Conservation (phyloP, 1,284 basidiomycete species). For the Leccinum pallidistipes region DNA sequence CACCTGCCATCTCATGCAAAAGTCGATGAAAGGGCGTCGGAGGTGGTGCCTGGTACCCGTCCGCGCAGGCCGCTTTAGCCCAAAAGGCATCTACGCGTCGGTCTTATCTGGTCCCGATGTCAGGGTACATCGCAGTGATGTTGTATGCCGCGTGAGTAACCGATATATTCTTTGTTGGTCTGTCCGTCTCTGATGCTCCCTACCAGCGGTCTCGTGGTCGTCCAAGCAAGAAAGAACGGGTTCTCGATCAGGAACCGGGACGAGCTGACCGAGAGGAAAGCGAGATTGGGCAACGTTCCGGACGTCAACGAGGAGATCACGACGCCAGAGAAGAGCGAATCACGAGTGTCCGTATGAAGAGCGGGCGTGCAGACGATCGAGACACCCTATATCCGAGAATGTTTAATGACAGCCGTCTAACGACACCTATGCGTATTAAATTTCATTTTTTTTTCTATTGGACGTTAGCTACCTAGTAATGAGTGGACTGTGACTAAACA, state of each 20-base stretch:
- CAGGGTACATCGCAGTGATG: constrained; percentile 59
- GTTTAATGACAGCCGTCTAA: not conserved
- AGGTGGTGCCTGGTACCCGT: constrained; percentile 76
- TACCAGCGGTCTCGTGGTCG: constrained; percentile 51
- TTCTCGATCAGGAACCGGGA: constrained; percentile 53
- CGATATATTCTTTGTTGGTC: not conserved
- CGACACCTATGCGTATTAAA: constrained; percentile 19
- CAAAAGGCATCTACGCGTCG: constrained; percentile 51
- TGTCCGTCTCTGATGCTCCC: not conserved
- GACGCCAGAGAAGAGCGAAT: constrained; percentile 8
- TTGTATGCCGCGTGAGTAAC: constrained; percentile 57
- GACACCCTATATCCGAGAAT: not conserved
- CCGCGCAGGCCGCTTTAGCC: constrained; percentile 68
- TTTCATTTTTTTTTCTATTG: constrained; percentile 14
- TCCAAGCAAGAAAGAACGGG: constrained; percentile 47
- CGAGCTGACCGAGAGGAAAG: constrained; percentile 33
- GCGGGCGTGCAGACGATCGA: constrained; percentile 1
- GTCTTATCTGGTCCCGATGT: constrained; percentile 61
- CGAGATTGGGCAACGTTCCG: constrained; percentile 1
- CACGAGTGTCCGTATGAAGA: constrained; percentile 7
- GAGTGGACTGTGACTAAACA: constrained; percentile 45
- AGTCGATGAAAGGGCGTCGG: constrained; percentile 51
- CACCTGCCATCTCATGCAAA: constrained; percentile 2
- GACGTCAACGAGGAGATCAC: constrained; percentile 4
- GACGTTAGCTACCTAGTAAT: constrained; percentile 12